phyloP scores from a whole-genome alignment of 495 filamentous ascomycete genomes.

The Durotheca rogersii region DNA sequence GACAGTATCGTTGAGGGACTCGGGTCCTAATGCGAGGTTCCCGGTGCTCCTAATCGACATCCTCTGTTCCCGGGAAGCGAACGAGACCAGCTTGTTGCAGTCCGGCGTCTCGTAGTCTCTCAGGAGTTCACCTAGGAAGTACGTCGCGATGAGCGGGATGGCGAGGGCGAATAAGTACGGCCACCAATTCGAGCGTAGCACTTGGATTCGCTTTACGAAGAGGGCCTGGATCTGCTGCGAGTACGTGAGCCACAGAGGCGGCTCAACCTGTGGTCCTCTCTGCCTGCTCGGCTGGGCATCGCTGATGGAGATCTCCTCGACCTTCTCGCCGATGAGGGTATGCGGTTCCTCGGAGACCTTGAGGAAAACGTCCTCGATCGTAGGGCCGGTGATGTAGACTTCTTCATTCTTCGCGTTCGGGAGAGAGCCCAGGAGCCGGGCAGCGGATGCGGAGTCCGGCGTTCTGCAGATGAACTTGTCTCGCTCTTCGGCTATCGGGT shows the following conservation, averaged over 20 bases:
- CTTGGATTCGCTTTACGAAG: slow-evolving; percentile 65
- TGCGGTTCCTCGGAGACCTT: slow-evolving; percentile 62
- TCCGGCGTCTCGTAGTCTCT: slow-evolving; percentile 40
- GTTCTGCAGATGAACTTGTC: slow-evolving; percentile 64
- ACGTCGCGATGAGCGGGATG: slow-evolving; percentile 58
- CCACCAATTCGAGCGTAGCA: slow-evolving; percentile 64
- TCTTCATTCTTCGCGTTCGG: slow-evolving; percentile 55
- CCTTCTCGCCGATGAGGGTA: slow-evolving; percentile 27
- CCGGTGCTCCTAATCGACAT: neutral
- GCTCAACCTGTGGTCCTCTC: slow-evolving; percentile 15
- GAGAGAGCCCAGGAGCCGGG: slow-evolving; percentile 54
- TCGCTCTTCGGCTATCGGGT: slow-evolving; percentile 48
- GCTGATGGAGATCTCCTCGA: slow-evolving; percentile 23
- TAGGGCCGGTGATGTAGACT: slow-evolving; percentile 68
- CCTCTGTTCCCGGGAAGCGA: slow-evolving; percentile 1
- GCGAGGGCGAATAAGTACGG: slow-evolving; percentile 63
- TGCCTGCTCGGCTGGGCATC: slow-evolving; percentile 18
- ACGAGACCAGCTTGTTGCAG: slow-evolving; percentile 20
- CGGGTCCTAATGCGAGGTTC: slow-evolving; percentile 11
- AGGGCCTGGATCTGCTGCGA: slow-evolving; percentile 62
- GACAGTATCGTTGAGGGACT: slow-evolving; percentile 15
- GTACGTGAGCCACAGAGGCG: slow-evolving; percentile 37
- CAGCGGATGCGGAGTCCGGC: slow-evolving; percentile 54
- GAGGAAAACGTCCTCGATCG: slow-evolving; percentile 74
- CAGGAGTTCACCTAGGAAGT: slow-evolving; percentile 40